phyloP scores from a whole-genome alignment of 495 filamentous ascomycete species.

The Patellaria atrata region DNA sequence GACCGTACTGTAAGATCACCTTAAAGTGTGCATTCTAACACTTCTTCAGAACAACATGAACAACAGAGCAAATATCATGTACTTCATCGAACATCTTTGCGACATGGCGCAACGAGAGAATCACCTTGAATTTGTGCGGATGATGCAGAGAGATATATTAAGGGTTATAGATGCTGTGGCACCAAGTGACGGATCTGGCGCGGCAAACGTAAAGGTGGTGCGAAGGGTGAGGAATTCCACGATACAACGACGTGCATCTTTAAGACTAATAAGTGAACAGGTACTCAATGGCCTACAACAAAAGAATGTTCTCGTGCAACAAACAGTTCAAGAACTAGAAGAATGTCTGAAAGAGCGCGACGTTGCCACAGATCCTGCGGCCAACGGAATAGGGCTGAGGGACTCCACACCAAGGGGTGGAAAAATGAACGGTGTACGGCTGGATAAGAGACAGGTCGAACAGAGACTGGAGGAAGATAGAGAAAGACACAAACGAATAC shows the following conservation, averaged over 20 bases:
- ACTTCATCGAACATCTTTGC: slow-evolving; percentile 91
- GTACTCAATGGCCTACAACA: slow-evolving; percentile 53
- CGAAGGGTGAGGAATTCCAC: slow-evolving; percentile 44
- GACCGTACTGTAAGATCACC: background rate
- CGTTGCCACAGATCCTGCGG: slow-evolving; percentile 10
- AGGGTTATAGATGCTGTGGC: slow-evolving; percentile 79
- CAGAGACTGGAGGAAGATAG: slow-evolving; percentile 94
- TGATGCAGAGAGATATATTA: slow-evolving; percentile 89
- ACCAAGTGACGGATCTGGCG: slow-evolving; percentile 75
- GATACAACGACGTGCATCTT: too few species aligned
- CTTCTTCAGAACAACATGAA: slow-evolving; percentile 71
- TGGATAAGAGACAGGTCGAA: slow-evolving; percentile 80
- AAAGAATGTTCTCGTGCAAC: slow-evolving; percentile 50
- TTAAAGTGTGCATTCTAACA: background rate
- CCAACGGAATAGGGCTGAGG: slow-evolving; percentile 17
- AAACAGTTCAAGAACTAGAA: slow-evolving; percentile 64
- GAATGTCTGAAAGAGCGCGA: slow-evolving; percentile 66
- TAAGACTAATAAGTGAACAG: slow-evolving; percentile 28
- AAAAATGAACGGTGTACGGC: slow-evolving; percentile 26
- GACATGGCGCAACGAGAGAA: slow-evolving; percentile 67
- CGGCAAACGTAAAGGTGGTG: slow-evolving; percentile 88
- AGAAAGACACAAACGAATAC: slow-evolving; percentile 78
- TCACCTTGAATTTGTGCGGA: slow-evolving; percentile 63
- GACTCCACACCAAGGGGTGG: slow-evolving; percentile 24
- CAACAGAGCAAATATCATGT: slow-evolving; percentile 95